phyloP scores from a whole-genome alignment of 192 early-diverging fungal genomes.

The Coemansia sp. region DNA sequence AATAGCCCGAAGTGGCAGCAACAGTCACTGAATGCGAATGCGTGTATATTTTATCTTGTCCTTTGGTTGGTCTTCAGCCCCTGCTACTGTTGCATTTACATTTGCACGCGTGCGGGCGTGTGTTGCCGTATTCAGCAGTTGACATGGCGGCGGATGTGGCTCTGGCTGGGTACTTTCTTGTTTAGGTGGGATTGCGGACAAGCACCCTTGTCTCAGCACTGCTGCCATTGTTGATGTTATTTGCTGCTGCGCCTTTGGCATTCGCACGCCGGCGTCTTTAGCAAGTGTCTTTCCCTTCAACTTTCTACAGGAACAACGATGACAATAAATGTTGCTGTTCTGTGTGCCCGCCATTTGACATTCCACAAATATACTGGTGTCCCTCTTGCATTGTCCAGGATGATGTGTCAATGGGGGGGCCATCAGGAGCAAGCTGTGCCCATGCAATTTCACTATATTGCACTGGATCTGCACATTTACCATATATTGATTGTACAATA shows the following conservation, averaged over 20 bases:
- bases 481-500: slow-evolving; percentile 4
- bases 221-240: background rate
- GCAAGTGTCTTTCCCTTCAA: background rate
- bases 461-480: slow-evolving; percentile 2
- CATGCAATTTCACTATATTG: slow-evolving; percentile 8
- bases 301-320: slow-evolving; percentile 13
- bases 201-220: background rate
- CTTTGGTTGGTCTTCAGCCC: background rate
- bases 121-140: slow-evolving; percentile 1
- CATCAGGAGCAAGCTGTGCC: background rate
- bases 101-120: background rate
- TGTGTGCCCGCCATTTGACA: background rate
- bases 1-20: background rate
- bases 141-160: background rate
- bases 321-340: background rate
- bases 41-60: background rate
- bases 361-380: background rate
- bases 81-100: background rate
- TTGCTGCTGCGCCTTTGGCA: background rate
- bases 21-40: background rate
- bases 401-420: background rate
- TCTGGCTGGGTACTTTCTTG: background rate
- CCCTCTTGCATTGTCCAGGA: too few relatives aligned
- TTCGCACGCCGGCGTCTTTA: background rate
- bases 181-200: background rate